A percentile compares a stretch with the other conserved stretches of the same genome.
Evolutionary conservation across 2,329 filamentous ascomycete species (phyloP).

Genomic region (Paecilomyces sp.): DNA sequence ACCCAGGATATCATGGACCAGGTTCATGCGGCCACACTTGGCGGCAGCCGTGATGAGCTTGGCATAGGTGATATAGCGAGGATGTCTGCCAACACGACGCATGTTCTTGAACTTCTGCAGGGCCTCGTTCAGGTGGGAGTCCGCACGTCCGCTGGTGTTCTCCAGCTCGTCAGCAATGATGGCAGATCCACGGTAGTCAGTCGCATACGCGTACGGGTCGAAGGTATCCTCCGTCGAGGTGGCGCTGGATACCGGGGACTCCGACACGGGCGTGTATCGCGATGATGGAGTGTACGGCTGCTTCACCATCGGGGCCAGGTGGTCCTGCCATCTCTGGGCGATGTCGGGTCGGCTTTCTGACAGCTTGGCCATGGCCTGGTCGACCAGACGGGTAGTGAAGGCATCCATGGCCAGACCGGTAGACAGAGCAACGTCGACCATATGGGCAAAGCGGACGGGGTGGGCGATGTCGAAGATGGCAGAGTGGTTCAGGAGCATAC

Average conservation of each 20-base stretch:
- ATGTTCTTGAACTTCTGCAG: conserved; percentile 84
- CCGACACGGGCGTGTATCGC: conserved; percentile 33
- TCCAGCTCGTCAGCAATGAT: conserved; percentile 87
- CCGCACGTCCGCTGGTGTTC: conserved; percentile 65
- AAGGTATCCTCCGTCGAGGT: conserved; percentile 71
- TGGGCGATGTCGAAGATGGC: conserved; percentile 49
- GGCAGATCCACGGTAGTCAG: conserved; percentile 88
- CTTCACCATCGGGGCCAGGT: conserved; percentile 38
- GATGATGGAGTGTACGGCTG: conserved; percentile 38
- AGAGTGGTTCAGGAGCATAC: conserved; percentile 35
- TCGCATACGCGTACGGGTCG: conserved; percentile 84
- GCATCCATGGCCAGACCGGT: conserved; percentile 48
- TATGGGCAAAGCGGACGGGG: conserved; percentile 53
- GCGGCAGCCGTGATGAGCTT: conserved; percentile 90
- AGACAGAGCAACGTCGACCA: conserved; percentile 52
- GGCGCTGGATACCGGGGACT: conserved; percentile 47
- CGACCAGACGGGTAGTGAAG: conserved; percentile 50
- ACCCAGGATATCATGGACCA: conserved; percentile 77
- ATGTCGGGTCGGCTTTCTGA: conserved; percentile 40
- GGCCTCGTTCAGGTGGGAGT: conserved; percentile 70
- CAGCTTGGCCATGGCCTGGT: conserved; percentile 51
- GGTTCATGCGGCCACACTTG: conserved; percentile 71
- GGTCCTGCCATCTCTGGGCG: conserved; percentile 51
- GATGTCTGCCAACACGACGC: conserved; percentile 82
- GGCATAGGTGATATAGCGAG: conserved; percentile 92